Evolutionary conservation across 2,329 filamentous ascomycete species (phyloP).

Genomic region (Grosmannia penicillata): DNA sequence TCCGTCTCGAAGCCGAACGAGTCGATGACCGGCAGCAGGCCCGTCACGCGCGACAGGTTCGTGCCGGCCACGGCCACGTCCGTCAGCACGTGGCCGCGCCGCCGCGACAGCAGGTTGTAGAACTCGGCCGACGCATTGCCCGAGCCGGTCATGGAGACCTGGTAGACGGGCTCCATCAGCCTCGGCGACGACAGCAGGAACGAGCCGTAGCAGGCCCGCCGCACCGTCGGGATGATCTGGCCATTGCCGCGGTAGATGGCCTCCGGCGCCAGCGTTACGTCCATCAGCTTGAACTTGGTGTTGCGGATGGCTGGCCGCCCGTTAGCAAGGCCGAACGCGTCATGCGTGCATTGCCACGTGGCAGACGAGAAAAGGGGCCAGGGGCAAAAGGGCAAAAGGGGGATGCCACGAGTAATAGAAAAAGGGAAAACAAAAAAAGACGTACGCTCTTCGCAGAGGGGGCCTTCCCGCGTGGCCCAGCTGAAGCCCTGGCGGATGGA

Average conservation of each 20-base stretch:
- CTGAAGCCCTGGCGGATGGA: slow-evolving; percentile 91
- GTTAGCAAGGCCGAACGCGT: too few species aligned
- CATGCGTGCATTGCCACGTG: too few species aligned
- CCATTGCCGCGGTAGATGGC: slow-evolving; percentile 91
- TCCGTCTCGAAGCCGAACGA: slow-evolving; percentile 97
- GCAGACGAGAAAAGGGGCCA: too few species aligned
- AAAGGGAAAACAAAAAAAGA: slow-evolving; percentile 15
- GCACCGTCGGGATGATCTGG: slow-evolving; percentile 91
- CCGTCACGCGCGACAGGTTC: slow-evolving; percentile 80
- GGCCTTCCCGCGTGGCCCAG: slow-evolving; percentile 91
- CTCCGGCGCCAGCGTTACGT: slow-evolving; percentile 72
- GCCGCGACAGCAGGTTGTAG: slow-evolving; percentile 80
- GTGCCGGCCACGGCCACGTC: slow-evolving; percentile 91
- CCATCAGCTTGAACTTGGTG: slow-evolving; percentile 92
- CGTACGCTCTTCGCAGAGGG: slow-evolving; percentile 92
- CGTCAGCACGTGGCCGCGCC: slow-evolving; percentile 84
- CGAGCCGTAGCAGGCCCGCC: slow-evolving; percentile 84
- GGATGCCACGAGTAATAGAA: slow-evolving; percentile 7
- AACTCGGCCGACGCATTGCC: slow-evolving; percentile 77
- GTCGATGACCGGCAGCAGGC: slow-evolving; percentile 89
- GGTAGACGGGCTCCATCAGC: slow-evolving; percentile 93
- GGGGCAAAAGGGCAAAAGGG: slow-evolving; percentile 9
- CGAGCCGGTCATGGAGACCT: slow-evolving; percentile 82
- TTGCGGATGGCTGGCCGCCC: slow-evolving; percentile 77
- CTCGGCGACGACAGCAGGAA: slow-evolving; percentile 95